Percentiles rank a stretch among this genome's conserved stretches.
phyloP scores from a whole-genome alignment of 495 filamentous ascomycete species.

The Podospora appendiculata region DNA sequence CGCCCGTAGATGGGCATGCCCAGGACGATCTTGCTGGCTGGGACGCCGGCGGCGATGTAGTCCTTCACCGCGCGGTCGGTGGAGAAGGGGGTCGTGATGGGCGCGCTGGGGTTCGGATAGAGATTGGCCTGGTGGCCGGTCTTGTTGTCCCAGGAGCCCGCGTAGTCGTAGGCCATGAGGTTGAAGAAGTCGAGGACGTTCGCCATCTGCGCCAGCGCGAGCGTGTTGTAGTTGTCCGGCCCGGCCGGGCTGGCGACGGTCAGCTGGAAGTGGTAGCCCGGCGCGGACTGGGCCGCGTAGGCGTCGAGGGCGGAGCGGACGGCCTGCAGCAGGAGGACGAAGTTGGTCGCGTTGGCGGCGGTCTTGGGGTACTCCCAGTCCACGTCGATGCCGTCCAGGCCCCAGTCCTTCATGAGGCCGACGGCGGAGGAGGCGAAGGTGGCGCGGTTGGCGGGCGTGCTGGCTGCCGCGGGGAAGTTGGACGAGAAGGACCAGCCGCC shows the following conservation, averaged over 20 bases:
- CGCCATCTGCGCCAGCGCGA: constrained; percentile 61
- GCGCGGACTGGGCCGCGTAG: constrained; percentile 44
- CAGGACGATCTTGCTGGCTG: constrained; percentile 60
- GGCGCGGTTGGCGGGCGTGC: constrained; percentile 43
- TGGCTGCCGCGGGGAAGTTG: constrained; percentile 67
- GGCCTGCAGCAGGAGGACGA: constrained; percentile 62
- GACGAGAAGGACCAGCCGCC: constrained; percentile 85
- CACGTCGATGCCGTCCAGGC: constrained; percentile 40
- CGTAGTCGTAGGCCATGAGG: constrained; percentile 72
- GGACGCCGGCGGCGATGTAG: constrained; percentile 59
- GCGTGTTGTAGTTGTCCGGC: constrained; percentile 56
- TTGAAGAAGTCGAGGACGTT: constrained; percentile 76
- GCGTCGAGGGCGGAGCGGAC: constrained; percentile 57
- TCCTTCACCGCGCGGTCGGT: constrained; percentile 57
- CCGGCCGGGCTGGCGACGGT: constrained; percentile 62
- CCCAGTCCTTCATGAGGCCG: constrained; percentile 54
- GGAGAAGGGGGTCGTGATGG: constrained; percentile 56
- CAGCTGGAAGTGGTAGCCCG: constrained; percentile 57
- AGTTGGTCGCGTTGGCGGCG: constrained; percentile 56
- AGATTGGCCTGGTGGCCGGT: constrained; percentile 75
- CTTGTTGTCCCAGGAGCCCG: constrained; percentile 56
- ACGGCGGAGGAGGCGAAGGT: constrained; percentile 62
- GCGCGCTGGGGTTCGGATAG: constrained; percentile 43
- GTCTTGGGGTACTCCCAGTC: constrained; percentile 52
- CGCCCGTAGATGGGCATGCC: constrained; percentile 88